Percentiles rank a stretch among this genome's conserved stretches.
phyloP scores from a whole-genome alignment of 1,284 basidiomycete genomes.

The Marasmius sp. region DNA sequence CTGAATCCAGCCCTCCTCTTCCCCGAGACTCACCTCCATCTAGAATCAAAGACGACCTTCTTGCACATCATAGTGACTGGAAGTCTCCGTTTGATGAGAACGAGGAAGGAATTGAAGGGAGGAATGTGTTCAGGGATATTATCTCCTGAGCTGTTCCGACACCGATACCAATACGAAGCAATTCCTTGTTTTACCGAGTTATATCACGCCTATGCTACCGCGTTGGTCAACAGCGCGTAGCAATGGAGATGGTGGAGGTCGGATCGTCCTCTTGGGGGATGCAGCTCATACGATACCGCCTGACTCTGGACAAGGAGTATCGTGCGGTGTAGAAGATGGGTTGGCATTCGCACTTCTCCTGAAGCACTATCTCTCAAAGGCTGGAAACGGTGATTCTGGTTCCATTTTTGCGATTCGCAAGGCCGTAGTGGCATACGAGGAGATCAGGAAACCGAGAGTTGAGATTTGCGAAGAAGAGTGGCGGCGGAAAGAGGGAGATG shows the following conservation, averaged over 20 bases:
- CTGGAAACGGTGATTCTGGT: slow-evolving; percentile 10
- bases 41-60: slow-evolving; percentile 27
- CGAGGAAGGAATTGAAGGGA: neutral
- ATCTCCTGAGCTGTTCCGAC: slow-evolving; percentile 28
- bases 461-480: slow-evolving; percentile 29
- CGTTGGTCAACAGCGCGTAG: slow-evolving; percentile 23
- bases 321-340: slow-evolving; percentile 37
- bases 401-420: too few species aligned
- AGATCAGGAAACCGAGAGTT: slow-evolving; percentile 31
- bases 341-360: slow-evolving; percentile 32
- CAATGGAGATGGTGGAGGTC: slow-evolving; percentile 26
- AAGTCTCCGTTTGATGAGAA: slow-evolving; percentile 29
- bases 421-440: slow-evolving; percentile 27
- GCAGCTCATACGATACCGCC: slow-evolving; percentile 40
- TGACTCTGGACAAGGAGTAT: slow-evolving; percentile 36
- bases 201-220: slow-evolving; percentile 31
- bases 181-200: slow-evolving; percentile 35
- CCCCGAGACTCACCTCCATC: slow-evolving; percentile 21
- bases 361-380: slow-evolving; percentile 25
- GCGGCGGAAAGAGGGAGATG: slow-evolving; percentile 28
- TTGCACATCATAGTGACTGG: slow-evolving; percentile 30
- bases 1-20: slow-evolving; percentile 28
- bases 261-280: slow-evolving; percentile 36
- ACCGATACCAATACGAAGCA: neutral
- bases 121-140: slow-evolving; percentile 21